Percentiles rank a stretch among this genome's conserved stretches.
Conservation (phyloP, 2,329 filamentous ascomycete genomes). For the Cytospora mali region DNA sequence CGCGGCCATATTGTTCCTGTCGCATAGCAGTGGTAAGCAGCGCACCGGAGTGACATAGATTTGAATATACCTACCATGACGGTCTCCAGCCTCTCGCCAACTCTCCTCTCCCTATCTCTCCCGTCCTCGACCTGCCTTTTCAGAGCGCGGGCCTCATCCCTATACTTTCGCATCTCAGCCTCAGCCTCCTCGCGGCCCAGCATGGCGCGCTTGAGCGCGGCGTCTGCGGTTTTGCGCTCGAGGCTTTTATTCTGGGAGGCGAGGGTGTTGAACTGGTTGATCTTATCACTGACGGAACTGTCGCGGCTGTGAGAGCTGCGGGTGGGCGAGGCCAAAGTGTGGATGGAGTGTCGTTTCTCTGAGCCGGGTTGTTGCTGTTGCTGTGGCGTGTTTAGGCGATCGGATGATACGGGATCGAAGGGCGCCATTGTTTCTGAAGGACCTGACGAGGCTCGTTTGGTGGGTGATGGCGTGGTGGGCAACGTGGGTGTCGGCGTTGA, state of each 20-base stretch:
- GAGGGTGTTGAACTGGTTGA: constrained; percentile 73
- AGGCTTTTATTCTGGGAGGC: constrained; percentile 60
- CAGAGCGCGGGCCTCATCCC: constrained; percentile 61
- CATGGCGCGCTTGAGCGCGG: constrained; percentile 67
- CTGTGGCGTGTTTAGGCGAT: constrained; percentile 58
- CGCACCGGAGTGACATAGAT: background rate
- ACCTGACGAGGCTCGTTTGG: constrained; percentile 16
- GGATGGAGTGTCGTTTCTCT: constrained; percentile 28
- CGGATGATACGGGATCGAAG: constrained; percentile 63
- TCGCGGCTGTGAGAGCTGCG: constrained; percentile 52
- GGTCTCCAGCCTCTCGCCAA: constrained; percentile 67
- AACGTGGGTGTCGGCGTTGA: constrained; percentile 20
- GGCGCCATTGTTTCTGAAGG: constrained; percentile 40
- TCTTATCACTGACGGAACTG: constrained; percentile 66
- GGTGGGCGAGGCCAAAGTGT: constrained; percentile 40
- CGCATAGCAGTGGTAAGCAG: background rate
- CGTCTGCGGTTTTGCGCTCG: constrained; percentile 66
- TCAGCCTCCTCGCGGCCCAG: constrained; percentile 73
- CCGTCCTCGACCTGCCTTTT: constrained; percentile 65
- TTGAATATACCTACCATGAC: constrained; percentile 61
- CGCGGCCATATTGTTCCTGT: constrained; percentile 70
- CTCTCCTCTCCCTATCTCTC: constrained; percentile 65
- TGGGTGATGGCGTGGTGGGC: constrained; percentile 15
- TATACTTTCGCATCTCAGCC: constrained; percentile 63
- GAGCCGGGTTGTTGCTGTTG: constrained; percentile 38